Evolutionary conservation across 2,329 filamentous ascomycete species (phyloP).

Genomic region (Sarocladiaceae sp.): DNA sequence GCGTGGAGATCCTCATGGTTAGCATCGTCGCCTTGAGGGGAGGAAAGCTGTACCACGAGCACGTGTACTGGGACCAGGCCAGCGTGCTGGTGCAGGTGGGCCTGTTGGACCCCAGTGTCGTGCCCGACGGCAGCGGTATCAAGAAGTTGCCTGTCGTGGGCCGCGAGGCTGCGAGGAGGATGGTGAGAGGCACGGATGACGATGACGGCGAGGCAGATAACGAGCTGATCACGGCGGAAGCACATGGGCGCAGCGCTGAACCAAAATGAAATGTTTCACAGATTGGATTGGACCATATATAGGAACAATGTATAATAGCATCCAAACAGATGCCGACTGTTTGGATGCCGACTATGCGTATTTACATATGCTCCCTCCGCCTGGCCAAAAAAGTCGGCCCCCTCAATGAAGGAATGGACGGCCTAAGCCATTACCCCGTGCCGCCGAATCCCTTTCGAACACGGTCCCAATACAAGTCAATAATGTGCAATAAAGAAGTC

Average conservation of each 20-base stretch:
- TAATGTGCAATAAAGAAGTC: conserved; percentile 3
- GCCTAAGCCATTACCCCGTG: conserved; percentile 17
- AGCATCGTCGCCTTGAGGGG: conserved; percentile 53
- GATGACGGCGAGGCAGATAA: conserved; percentile 38
- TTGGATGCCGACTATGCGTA: no score
- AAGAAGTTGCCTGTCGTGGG: conserved; percentile 33
- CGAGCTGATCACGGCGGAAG: conserved; percentile 13
- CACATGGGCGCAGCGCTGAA: neutral
- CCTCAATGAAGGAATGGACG: conserved; percentile 15
- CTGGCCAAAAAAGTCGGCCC: neutral
- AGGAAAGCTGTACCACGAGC: conserved; percentile 55
- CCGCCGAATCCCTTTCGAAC: conserved; percentile 10
- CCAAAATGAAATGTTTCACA: no score
- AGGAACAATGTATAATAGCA: no score
- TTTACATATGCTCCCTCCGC: no score
- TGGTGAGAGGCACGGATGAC: conserved; percentile 25
- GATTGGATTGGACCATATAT: no score
- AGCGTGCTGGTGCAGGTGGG: conserved; percentile 55
- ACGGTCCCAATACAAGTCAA: conserved; percentile 10
- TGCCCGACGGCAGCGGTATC: conserved; percentile 33
- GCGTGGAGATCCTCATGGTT: conserved; percentile 50
- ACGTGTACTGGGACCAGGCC: conserved; percentile 59
- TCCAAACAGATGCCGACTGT: no score
- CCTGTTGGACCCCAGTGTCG: conserved; percentile 37
- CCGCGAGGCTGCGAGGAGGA: conserved; percentile 29